Percentiles rank a stretch among this genome's conserved stretches.
Conservation (phyloP, 371 early-diverging fungal genomes). For the Coemansia sp. region DNA sequence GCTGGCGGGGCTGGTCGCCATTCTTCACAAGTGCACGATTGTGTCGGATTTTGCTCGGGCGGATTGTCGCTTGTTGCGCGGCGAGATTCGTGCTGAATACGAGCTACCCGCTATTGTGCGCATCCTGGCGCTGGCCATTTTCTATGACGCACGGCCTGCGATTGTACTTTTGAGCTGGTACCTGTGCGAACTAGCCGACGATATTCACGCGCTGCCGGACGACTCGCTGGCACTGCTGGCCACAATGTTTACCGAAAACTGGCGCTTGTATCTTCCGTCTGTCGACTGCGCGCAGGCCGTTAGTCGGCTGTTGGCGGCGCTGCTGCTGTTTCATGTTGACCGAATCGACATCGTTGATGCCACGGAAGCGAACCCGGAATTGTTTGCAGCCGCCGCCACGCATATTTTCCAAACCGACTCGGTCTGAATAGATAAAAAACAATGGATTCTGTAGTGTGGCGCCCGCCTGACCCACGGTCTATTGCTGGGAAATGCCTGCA, state of each 20-base stretch:
- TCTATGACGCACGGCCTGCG: conserved; percentile 24
- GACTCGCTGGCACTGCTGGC: not conserved
- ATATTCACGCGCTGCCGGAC: not conserved
- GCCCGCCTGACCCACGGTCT: not conserved
- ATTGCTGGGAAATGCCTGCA: too few relatives aligned
- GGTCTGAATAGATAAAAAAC: not conserved
- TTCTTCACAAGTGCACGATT: conserved; percentile 14
- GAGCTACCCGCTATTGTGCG: conserved; percentile 1
- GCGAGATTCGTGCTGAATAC: not conserved
- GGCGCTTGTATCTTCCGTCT: not conserved
- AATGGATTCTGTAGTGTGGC: not conserved
- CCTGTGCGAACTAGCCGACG: conserved; percentile 1
- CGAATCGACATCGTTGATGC: conserved; percentile 4
- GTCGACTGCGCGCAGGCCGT: not conserved
- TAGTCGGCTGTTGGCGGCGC: conserved; percentile 6
- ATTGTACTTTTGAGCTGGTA: conserved; percentile 14
- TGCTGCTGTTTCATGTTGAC: conserved; percentile 23
- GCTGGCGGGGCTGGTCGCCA: conserved; percentile 10
- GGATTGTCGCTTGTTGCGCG: too few relatives aligned
- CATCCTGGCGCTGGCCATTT: conserved; percentile 18
- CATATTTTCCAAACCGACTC: not conserved
- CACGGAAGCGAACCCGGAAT: not conserved
- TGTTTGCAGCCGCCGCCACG: conserved; percentile 8
- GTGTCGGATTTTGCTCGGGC: too few relatives aligned
- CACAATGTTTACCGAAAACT: conserved; percentile 7